Conservation (phyloP, 2,329 filamentous ascomycete species). For the Ambrosiella xylebori region DNA sequence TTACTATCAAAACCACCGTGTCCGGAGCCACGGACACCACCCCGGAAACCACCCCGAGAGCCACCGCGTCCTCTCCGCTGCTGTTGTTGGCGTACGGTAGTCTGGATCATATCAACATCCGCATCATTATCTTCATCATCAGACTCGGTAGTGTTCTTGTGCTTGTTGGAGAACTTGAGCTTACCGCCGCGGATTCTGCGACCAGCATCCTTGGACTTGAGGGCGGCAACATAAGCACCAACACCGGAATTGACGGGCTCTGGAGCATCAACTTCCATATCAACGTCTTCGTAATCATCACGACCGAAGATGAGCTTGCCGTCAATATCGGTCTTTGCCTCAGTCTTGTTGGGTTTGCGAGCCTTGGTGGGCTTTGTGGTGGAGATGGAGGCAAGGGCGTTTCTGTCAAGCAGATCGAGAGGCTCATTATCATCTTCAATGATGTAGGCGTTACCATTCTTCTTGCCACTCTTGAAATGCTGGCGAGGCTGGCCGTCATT, state of each 20-base stretch:
- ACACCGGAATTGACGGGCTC: slow-evolving; percentile 37
- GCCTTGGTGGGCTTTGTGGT: slow-evolving; percentile 63
- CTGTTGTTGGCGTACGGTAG: slow-evolving; percentile 4
- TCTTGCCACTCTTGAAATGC: slow-evolving; percentile 24
- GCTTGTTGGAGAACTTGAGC: slow-evolving; percentile 54
- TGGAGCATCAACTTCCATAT: slow-evolving; percentile 45
- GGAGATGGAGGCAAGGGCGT: slow-evolving; percentile 81
- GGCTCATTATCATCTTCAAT: slow-evolving; percentile 90
- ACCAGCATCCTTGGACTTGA: slow-evolving; percentile 49
- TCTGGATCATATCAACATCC: slow-evolving; percentile 29
- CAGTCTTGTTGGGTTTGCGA: slow-evolving; percentile 37
- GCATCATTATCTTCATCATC: slow-evolving; percentile 33
- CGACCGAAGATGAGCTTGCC: slow-evolving; percentile 64
- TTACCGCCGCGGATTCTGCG: slow-evolving; percentile 48
- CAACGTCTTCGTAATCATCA: slow-evolving; percentile 39
- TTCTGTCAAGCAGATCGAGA: slow-evolving; percentile 78
- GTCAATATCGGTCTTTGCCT: slow-evolving; percentile 55
- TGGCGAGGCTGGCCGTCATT: slow-evolving; percentile 17
- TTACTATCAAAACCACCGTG: slow-evolving; percentile 21
- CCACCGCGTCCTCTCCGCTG: slow-evolving; percentile 24
- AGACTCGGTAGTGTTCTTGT: slow-evolving; percentile 29
- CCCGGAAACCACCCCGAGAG: slow-evolving; percentile 30
- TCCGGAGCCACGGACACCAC: slow-evolving; percentile 21
- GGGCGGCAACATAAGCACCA: slow-evolving; percentile 51
- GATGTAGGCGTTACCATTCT: slow-evolving; percentile 63